Evolutionary conservation across 805 yeast species (phyloP), one percentile per base, ranked within the genome.

Genomic region (Ogataea glucozyma): DNA sequence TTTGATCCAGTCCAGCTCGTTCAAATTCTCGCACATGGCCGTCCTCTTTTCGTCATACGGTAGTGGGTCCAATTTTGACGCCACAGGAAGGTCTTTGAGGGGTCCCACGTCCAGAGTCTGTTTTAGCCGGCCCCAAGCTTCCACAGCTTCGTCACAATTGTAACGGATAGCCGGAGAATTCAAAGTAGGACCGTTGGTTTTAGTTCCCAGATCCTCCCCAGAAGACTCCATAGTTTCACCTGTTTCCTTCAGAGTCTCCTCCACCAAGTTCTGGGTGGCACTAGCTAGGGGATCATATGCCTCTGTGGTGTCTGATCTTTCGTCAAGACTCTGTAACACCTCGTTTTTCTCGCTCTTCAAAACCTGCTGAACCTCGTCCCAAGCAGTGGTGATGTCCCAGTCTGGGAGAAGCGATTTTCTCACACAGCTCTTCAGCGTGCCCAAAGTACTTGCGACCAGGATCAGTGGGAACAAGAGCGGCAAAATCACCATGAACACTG

Each of bases 1-100:
- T 58, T 90, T 88, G 37, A 78, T 68, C 96, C 97, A 90, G 3
- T 74, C 71, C 18, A 91, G 60, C 16, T 62, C 53, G 61, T 87
- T 85, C 57, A 90, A 67, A 48, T 77, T 75, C 2, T 70, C 58
- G 24, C 78, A 59, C 27, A 83, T 81, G 12, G 52, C 52, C 10
- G 38, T 31, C 29, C 61, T 46, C 9, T 30, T 22, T 1, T 45
- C 44, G 41, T 54, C 57, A 31, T 61, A 60, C 9, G 64, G 62
- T 27, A 61, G 34, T 8, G 53, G 51, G 4, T 47, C 33, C 9
- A 59, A 16, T n/a, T 42, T 38, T 13, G 52, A 13, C 1, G 52
- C 19, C 3, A 61, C 11, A 2, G 51, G 38, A 30, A 41, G 36
- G 1, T 35, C 30, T 9, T 24, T 33, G 19, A 49, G n/a, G 2